phyloP scores from a whole-genome alignment of 495 filamentous ascomycete species.

The Oleoguttula mirabilis region DNA sequence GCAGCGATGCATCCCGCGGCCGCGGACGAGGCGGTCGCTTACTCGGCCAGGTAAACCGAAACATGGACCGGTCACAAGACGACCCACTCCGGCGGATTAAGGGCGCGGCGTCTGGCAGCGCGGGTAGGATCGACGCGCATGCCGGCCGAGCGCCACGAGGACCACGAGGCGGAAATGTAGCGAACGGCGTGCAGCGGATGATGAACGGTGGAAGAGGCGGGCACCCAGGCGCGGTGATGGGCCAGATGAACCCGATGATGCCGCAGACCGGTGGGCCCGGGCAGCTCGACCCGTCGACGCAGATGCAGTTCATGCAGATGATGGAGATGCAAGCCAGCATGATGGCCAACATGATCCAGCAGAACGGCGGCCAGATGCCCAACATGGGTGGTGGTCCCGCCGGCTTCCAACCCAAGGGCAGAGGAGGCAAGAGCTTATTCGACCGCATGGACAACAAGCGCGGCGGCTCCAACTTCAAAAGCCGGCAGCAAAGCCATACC shows the following conservation, averaged over 20 bases:
- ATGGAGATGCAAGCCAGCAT: conserved; percentile 69
- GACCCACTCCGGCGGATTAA: conserved; percentile 70
- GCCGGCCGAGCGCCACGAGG: conserved; percentile 58
- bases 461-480: conserved; percentile 31
- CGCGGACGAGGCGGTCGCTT: conserved; percentile 49
- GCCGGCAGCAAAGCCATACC: conserved; percentile 9
- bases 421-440: conserved; percentile 55
- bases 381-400: conserved; percentile 30
- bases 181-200: conserved; percentile 13
- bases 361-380: conserved; percentile 29
- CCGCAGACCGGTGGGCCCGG: conserved; percentile 19
- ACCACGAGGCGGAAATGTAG: conserved; percentile 26
- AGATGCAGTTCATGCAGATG: conserved; percentile 71
- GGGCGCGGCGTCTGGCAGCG: conserved; percentile 48
- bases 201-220: conserved; percentile 13
- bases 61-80: conserved; percentile 68
- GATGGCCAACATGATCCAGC: conserved; percentile 50
- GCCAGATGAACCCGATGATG: conserved; percentile 35
- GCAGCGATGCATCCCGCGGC: conserved; percentile 37
- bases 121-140: conserved; percentile 66
- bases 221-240: conserved; percentile 1
- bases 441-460: conserved; percentile 55
- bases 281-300: conserved; percentile 49
- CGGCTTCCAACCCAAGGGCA: conserved; percentile 19
- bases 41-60: conserved; percentile 74